Percentiles rank a stretch among this genome's conserved stretches.
These are phyloP conservation scores for Zea luxurians DNA, from an alignment of 176 grass and related monocot genomes.

Conservation along the genomic window DNA sequence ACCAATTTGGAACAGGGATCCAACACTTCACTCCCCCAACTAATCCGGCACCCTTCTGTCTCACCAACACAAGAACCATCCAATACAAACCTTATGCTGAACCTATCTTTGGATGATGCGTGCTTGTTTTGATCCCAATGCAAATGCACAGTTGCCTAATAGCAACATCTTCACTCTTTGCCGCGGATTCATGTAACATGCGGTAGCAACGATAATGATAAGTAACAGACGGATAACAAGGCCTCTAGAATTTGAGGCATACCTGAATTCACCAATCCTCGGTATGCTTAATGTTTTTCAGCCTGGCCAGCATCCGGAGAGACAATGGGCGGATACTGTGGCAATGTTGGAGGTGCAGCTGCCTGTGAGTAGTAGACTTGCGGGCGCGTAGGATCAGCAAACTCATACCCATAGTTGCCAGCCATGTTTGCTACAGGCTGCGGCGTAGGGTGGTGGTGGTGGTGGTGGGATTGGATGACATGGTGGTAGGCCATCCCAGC, in stretches of 20 bases:
- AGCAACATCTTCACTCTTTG: conserved; percentile 28
- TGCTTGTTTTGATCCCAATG: conserved; percentile 33
- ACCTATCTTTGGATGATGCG: conserved; percentile 34
- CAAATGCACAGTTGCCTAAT: conserved; percentile 37
- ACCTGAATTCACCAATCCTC: conserved; percentile 30
- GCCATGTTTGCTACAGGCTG: conserved; percentile 42
- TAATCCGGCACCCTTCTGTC: conserved; percentile 18
- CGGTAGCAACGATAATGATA: conserved; percentile 47
- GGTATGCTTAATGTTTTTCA: conserved; percentile 54
- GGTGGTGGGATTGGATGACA: conserved; percentile 63
- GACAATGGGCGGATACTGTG: conserved; percentile 60
- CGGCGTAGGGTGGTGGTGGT: conserved; percentile 32
- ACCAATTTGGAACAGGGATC: conserved; percentile 45
- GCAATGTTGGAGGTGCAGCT: conserved; percentile 48
- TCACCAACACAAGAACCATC: conserved; percentile 36
- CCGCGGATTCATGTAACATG: conserved; percentile 39
- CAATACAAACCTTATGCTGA: conserved; percentile 33
- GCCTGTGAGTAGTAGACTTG: conserved; percentile 82
- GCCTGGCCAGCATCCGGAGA: conserved; percentile 47
- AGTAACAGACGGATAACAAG: conserved; percentile 46
- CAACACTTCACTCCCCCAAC: conserved; percentile 32
- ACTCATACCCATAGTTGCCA: conserved; percentile 79
- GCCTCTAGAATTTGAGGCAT: conserved; percentile 37
- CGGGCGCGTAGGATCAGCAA: conserved; percentile 50
- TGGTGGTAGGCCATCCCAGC: conserved; percentile 76